These are phyloP conservation scores for Trichoderma atroviride DNA, from an alignment of 2,329 filamentous ascomycete genomes.

Conservation along the genomic window DNA sequence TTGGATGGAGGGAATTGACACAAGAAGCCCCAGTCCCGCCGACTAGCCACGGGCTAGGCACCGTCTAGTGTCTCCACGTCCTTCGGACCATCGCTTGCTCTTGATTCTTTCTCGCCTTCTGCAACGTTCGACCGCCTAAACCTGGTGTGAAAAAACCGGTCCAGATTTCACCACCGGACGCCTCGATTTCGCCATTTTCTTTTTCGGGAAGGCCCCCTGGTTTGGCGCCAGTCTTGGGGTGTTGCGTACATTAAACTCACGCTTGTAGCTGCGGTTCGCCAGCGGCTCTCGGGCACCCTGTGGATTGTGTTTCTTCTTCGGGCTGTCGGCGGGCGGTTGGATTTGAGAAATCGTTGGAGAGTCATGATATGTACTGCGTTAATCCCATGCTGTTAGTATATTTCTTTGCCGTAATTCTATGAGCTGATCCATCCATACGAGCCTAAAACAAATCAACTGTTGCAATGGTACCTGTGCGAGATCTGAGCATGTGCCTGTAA, in stretches of 20 bases:
- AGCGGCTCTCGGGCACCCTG: not conserved
- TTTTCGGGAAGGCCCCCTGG: not conserved
- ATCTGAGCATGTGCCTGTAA: not conserved
- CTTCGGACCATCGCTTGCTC: constrained; percentile 13
- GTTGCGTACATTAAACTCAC: not conserved
- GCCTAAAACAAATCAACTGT: no score
- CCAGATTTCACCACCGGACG: constrained; percentile 10
- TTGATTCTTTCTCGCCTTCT: not conserved
- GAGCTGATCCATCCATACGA: no score
- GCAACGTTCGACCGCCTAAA: constrained; percentile 1
- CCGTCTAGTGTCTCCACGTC: constrained; percentile 17
- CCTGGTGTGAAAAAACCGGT: not conserved
- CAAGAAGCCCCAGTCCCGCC: not conserved
- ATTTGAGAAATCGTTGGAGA: not conserved
- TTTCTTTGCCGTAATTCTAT: no score
- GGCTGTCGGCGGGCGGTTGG: not conserved
- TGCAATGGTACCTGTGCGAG: no score
- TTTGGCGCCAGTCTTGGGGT: not conserved
- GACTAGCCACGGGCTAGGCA: constrained; percentile 2
- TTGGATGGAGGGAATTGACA: not conserved
- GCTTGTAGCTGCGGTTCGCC: not conserved
- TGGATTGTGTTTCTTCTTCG: constrained; percentile 1
- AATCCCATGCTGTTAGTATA: not conserved
- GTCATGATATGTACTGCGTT: not conserved
- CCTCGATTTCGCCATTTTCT: constrained; percentile 22